A percentile compares a stretch with the other conserved stretches of the same genome.
Conservation (phyloP, 768 basidiomycete species). For the Harrya chromipes region DNA sequence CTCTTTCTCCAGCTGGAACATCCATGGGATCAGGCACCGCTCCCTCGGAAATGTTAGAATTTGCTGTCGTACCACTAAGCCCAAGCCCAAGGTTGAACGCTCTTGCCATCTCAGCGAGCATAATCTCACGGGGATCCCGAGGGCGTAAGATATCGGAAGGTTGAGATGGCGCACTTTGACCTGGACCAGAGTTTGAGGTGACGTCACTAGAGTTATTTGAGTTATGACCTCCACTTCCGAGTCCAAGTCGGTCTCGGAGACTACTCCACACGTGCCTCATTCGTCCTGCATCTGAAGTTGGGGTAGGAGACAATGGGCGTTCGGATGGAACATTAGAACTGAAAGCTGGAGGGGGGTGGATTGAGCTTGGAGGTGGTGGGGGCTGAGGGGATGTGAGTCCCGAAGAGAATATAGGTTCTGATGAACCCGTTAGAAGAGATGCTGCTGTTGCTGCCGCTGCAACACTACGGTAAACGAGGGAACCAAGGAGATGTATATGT, state of each 20-base stretch:
- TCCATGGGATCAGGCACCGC: slow-evolving; percentile 3
- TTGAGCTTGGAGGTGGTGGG: slow-evolving; percentile 11
- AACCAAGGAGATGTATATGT: neutral
- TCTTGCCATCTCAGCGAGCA: slow-evolving; percentile 79
- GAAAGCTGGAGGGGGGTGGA: slow-evolving; percentile 9
- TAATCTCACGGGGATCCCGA: slow-evolving; percentile 59
- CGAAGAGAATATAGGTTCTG: slow-evolving; percentile 60
- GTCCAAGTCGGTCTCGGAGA: slow-evolving; percentile 64
- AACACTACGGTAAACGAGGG: slow-evolving; percentile 46
- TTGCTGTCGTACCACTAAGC: slow-evolving; percentile 28
- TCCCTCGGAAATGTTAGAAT: slow-evolving; percentile 11
- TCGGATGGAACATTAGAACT: slow-evolving; percentile 22
- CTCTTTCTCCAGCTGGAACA: slow-evolving; percentile 7
- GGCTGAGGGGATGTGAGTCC: slow-evolving; percentile 43
- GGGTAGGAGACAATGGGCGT: slow-evolving; percentile 41
- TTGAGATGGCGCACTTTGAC: slow-evolving; percentile 8
- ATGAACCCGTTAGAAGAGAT: slow-evolving; percentile 72
- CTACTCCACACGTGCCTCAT: slow-evolving; percentile 67
- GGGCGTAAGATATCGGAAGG: slow-evolving; percentile 10
- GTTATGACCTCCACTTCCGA: slow-evolving; percentile 32
- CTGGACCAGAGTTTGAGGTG: slow-evolving; percentile 3
- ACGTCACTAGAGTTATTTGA: slow-evolving; percentile 12
- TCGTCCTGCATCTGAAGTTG: slow-evolving; percentile 38
- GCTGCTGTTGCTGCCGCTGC: slow-evolving; percentile 92
- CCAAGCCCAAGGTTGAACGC: slow-evolving; percentile 75